phyloP scores from a whole-genome alignment of 495 filamentous ascomycete species.

The Aspergillus heteromorphus region DNA sequence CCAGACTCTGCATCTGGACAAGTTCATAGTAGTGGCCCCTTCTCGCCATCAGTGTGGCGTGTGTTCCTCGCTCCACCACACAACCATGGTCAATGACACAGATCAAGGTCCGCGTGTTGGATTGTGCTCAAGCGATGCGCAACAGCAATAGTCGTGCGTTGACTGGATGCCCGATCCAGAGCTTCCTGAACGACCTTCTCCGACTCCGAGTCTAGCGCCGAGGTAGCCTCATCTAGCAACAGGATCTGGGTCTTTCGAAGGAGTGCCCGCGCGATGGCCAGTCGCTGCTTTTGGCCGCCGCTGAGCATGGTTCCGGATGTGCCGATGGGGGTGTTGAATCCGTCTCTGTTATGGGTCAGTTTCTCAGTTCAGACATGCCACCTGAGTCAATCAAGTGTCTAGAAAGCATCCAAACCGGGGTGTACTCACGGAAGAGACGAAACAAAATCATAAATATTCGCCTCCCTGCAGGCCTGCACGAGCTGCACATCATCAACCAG shows the following conservation, averaged over 20 bases:
- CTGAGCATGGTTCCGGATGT: constrained; percentile 71
- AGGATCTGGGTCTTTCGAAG: constrained; percentile 64
- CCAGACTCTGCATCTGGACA: constrained; percentile 71
- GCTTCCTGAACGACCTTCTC: constrained; percentile 80
- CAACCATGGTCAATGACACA: constrained; percentile 73
- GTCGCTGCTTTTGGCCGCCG: constrained; percentile 79
- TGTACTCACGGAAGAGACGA: constrained; percentile 52
- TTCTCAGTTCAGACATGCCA: constrained; percentile 7
- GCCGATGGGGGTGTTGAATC: constrained; percentile 68
- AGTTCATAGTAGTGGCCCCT: constrained; percentile 69
- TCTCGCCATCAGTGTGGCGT: constrained; percentile 57
- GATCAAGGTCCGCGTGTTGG: constrained; percentile 75
- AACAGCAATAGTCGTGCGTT: constrained; percentile 71
- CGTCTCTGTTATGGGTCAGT: constrained; percentile 40
- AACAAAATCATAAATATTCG: constrained; percentile 91
- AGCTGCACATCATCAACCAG: constrained; percentile 62
- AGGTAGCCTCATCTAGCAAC: constrained; percentile 78
- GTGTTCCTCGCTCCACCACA: constrained; percentile 68
- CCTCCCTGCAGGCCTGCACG: constrained; percentile 68
- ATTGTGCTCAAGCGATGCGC: constrained; percentile 73
- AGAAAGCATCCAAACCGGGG: not conserved
- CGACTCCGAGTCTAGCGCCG: constrained; percentile 70
- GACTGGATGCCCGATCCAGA: constrained; percentile 63
- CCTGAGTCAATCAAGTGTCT: constrained; percentile 9
- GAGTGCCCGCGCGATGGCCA: constrained; percentile 70